Evolutionary conservation across 129 eudicot genomes (phyloP).

Genomic region (Logfia minima): DNA sequence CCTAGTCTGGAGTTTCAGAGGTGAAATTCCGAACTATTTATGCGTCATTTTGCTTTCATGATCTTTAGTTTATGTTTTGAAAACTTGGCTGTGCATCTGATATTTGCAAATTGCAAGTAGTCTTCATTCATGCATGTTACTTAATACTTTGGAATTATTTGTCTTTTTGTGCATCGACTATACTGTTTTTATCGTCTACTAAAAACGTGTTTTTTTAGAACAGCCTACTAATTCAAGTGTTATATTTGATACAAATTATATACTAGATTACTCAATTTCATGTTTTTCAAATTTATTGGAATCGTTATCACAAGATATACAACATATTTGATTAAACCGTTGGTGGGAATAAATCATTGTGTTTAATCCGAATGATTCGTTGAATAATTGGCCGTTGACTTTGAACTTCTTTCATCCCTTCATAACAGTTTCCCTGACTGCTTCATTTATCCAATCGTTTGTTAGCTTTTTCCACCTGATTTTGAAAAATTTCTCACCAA

Average conservation of each 20-base stretch:
- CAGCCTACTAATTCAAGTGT: no score
- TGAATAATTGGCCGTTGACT: conserved; percentile 9
- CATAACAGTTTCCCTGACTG: conserved; percentile 28
- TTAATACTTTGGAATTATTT: not conserved
- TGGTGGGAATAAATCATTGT: not conserved
- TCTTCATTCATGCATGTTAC: not conserved
- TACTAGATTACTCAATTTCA: not conserved
- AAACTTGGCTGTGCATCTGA: not conserved
- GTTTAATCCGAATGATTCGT: not conserved
- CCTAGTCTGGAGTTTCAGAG: not conserved
- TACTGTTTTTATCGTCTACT: not conserved
- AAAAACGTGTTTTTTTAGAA: no score
- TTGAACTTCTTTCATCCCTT: conserved; percentile 16
- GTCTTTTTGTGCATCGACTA: not conserved
- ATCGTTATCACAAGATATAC: not conserved
- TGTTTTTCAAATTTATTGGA: not conserved
- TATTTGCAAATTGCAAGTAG: not conserved
- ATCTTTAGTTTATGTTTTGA: not conserved
- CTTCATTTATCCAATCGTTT: conserved; percentile 62
- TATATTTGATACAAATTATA: no score
- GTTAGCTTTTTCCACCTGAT: conserved; percentile 63
- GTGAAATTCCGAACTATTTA: not conserved
- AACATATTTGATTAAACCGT: not conserved
- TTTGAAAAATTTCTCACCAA: conserved; percentile 1
- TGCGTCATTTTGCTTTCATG: not conserved